Percentiles rank a stretch among this genome's conserved stretches.
Conservation (phyloP, 2,329 filamentous ascomycete genomes). For the Zymoseptoria ardabiliae region DNA sequence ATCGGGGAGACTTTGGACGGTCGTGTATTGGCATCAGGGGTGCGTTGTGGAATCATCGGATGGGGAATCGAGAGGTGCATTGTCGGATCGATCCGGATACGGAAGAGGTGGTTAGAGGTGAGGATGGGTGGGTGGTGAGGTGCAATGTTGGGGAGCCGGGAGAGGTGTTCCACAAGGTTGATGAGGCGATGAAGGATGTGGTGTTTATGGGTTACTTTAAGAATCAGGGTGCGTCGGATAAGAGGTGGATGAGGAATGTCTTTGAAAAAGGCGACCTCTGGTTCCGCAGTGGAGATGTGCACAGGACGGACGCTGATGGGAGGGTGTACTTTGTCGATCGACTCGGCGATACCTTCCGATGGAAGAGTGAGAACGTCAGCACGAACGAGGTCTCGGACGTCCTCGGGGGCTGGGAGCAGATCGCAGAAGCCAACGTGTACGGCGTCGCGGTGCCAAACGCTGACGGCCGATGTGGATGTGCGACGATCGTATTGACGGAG, state of each 20-base stretch:
- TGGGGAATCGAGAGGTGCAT: conserved; percentile 40
- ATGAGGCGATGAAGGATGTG: conserved; percentile 52
- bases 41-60: conserved; percentile 19
- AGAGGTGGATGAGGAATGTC: conserved; percentile 67
- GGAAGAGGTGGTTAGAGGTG: conserved; percentile 57
- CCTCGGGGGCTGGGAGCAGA: conserved; percentile 56
- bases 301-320: conserved; percentile 62
- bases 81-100: conserved; percentile 63
- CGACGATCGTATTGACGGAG: conserved; percentile 53
- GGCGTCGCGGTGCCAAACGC: conserved; percentile 72
- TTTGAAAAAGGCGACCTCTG: conserved; percentile 70
- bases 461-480: conserved; percentile 77
- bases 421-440: conserved; percentile 78
- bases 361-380: conserved; percentile 54
- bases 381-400: conserved; percentile 63
- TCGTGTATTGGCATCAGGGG: conserved; percentile 22
- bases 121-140: conserved; percentile 59
- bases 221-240: conserved; percentile 60
- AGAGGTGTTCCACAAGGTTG: conserved; percentile 65
- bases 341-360: conserved; percentile 69
- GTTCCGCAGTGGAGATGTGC: conserved; percentile 74
- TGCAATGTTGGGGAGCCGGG: conserved; percentile 57
- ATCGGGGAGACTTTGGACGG: conserved; percentile 22
- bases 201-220: conserved; percentile 78
- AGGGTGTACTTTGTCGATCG: conserved; percentile 73